Evolutionary conservation across 1,139 yeast genomes (phyloP), one percentile per base, ranked within the genome.

Genomic region (Lodderomyces elongisporus): DNA sequence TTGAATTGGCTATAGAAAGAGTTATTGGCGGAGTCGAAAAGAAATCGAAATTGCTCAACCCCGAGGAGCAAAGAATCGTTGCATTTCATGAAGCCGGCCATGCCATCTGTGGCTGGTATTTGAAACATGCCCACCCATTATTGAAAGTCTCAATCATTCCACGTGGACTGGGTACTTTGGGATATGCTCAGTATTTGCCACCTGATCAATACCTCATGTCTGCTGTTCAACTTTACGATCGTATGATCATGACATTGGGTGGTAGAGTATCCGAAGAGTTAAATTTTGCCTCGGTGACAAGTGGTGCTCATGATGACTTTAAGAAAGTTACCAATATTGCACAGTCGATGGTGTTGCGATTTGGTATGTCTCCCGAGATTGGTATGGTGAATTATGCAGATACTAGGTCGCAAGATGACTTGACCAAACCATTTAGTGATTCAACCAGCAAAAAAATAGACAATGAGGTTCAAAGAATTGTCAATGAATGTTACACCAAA

Each of bases 11-110:
- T 7, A 89, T 91, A 54, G 98, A 91, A 60, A 79, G 98, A 54
- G 96, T 89, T 24, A 87, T 89, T 64, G 97, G 96, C 6, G 98
- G 98, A 26, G 65, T 91, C 42, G 98, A 91, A 58, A 85, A 85
- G 67, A 89, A 89, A 57, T 77, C 93, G 3, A 79, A 85, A 50
- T 79, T 91, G 8, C 67, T 91, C 43, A 77, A 84, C 18, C 79
- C 83, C 4, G 91, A 84, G 40, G 96, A 91, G 59, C 85, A 87
- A 59, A 78, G 66, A 42, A 78, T 87, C 31, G 96, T 91, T 38
- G 98, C 98, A 0, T 93, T 85, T 54, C 98, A 91, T 55, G 98
- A 91, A 61, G 98, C 98, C 2, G 98, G 98, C 0, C 98, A 91
- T 59, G 98, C 98, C 4, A 79, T 91, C 39, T 89, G 97, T 62